Evolutionary conservation across 2,329 filamentous ascomycete genomes (phyloP), one percentile per base, ranked within the genome.

Genomic region (Fusarium musae): DNA sequence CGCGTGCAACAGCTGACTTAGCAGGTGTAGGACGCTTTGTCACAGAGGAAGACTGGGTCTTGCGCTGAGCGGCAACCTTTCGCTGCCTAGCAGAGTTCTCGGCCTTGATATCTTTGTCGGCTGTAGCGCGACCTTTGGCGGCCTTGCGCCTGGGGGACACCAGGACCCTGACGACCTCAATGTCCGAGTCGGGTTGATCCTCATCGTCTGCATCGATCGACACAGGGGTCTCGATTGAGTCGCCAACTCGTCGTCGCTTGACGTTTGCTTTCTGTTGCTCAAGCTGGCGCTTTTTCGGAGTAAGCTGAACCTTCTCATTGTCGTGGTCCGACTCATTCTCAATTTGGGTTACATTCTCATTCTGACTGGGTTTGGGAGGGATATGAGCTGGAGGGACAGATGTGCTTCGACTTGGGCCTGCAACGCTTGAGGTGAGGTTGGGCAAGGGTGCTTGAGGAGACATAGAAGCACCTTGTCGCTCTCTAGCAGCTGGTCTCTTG

Each of bases 321-420:
- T 72, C 36, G 42, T 70, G 70, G 34, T 77, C 76, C 3, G 72
- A 70, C 17, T 66, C 67, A 23, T 75, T 53, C 6, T 42, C 57
- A 5, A 42, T 28, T 13, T 50, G 42, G 17, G 13, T 32, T 6
- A 23, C 17, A 15, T 28, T 11, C 17, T 23, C 30, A 9, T n/a
- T 30, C 15, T 60, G n/a, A 6, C 23, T 23, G 23, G 26, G 16
- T 21, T 60, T 37, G 13, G 44, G 7, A 19, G 37, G 21, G 2
- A 3, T 26, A 17, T 30, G 21, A 36, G 49, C 17, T 28, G 47
- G 8, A 30, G 49, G 44, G 12, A 50, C 21, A 21, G 42, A 52
- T 17, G 21, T 43, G 17, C 46, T 40, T 37, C 39, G 43, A 11
- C 21, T 52, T 57, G 36, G 21, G 28, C 15, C 8, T 46, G 21